Evolutionary conservation across 2,329 filamentous ascomycete species (phyloP).

Genomic region (Arthroderma uncinatum): DNA sequence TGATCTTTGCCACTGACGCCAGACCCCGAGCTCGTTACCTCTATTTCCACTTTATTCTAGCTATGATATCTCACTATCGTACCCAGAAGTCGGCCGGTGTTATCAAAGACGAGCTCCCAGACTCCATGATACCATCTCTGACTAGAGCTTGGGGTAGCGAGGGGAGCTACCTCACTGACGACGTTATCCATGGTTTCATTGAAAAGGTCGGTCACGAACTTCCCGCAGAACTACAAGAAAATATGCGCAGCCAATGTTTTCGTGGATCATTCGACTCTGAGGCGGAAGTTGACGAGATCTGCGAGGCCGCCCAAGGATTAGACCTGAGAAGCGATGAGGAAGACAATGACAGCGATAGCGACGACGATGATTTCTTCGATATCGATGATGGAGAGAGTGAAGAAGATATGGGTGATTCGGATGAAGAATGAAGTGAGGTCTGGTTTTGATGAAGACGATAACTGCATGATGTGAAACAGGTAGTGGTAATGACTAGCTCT

Average conservation of each 20-base stretch:
- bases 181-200: background rate
- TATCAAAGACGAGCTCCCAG: background rate
- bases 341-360: background rate
- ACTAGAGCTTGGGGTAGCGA: background rate
- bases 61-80: background rate
- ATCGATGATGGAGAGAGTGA: background rate
- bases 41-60: constrained; percentile 1
- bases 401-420: background rate
- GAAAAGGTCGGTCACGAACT: background rate
- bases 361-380: background rate
- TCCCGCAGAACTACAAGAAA: background rate
- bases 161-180: background rate
- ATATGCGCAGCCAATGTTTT: background rate
- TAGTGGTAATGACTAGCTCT: background rate
- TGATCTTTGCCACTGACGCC: background rate
- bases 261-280: background rate
- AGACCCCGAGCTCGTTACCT: background rate
- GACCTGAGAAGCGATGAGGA: background rate
- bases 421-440: background rate
- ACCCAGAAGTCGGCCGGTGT: background rate
- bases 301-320: background rate
- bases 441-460: background rate
- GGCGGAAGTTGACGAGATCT: background rate
- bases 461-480: too few species aligned
- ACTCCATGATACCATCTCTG: background rate